phyloP scores from a whole-genome alignment of 2,329 filamentous ascomycete genomes.

The Colletotrichum tamarilloi region DNA sequence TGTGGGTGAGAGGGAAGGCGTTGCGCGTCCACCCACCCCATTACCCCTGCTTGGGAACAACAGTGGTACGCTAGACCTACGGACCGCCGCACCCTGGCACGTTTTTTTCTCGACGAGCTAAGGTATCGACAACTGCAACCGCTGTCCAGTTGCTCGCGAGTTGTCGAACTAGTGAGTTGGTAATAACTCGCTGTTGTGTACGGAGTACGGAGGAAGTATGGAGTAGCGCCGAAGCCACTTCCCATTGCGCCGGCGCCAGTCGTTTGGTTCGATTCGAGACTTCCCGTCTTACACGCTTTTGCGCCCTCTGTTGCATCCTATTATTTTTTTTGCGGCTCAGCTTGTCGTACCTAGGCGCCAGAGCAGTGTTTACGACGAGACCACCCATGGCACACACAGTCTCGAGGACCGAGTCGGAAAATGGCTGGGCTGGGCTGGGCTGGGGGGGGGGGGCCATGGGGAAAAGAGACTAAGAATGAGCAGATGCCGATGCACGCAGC shows the following conservation, averaged over 20 bases:
- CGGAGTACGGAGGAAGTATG: too few relatives aligned
- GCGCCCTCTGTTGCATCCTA: neutral
- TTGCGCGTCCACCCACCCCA: conserved; percentile 25
- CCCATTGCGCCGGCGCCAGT: neutral
- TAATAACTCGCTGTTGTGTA: neutral
- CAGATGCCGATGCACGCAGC: neutral
- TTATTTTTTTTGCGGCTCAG: neutral
- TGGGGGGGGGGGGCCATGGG: too few relatives aligned
- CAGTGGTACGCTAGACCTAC: neutral
- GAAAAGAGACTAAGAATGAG: neutral
- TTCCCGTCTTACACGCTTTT: neutral
- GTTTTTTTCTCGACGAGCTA: neutral
- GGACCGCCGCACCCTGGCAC: neutral
- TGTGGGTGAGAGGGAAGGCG: neutral
- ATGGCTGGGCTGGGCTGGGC: neutral
- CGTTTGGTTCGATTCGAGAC: neutral
- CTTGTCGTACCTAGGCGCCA: neutral
- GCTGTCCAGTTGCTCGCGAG: conserved; percentile 6
- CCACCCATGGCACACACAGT: neutral
- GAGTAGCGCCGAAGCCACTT: neutral
- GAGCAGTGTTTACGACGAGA: neutral
- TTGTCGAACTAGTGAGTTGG: too few relatives aligned
- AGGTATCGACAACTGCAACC: neutral
- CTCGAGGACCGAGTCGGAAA: neutral
- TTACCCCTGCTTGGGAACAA: conserved; percentile 1